These are phyloP conservation scores for Cymbopogon citratus DNA, from an alignment of 176 grass and related monocot genomes.

Conservation along the genomic window DNA sequence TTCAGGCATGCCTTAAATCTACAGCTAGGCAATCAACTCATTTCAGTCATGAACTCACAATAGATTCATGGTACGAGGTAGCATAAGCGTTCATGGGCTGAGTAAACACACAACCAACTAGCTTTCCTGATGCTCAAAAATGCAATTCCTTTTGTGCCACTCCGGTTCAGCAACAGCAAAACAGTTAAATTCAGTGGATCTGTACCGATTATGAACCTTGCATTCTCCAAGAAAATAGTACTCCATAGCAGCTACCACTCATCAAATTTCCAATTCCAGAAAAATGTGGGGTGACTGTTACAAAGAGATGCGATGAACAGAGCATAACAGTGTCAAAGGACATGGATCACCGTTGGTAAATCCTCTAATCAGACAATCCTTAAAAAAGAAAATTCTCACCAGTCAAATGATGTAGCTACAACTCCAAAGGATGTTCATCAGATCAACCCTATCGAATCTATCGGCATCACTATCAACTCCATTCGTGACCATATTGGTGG, in stretches of 20 bases:
- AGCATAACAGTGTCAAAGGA: not conserved
- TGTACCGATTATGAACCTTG: not conserved
- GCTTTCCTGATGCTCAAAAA: not conserved
- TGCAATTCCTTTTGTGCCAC: not conserved
- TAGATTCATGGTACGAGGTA: not conserved
- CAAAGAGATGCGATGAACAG: not conserved
- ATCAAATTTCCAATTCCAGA: not conserved
- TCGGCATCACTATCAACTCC: not conserved
- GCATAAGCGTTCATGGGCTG: too few relatives aligned
- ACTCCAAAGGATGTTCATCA: too few relatives aligned
- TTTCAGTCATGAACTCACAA: not conserved
- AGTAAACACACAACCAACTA: too few relatives aligned
- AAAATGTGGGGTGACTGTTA: not conserved
- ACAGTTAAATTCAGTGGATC: too few relatives aligned
- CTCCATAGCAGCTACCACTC: not conserved
- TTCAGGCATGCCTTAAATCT: not conserved
- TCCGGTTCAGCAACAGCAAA: too few relatives aligned
- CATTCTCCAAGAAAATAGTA: not conserved
- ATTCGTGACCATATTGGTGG: not conserved
- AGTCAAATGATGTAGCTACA: too few relatives aligned
- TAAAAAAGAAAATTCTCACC: too few relatives aligned
- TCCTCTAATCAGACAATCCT: not conserved
- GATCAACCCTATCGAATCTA: too few relatives aligned
- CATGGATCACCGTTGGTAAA: not conserved
- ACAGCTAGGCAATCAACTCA: not conserved